These are phyloP conservation scores for Geotrichum fermentans DNA, from an alignment of 1,139 yeast species.

Conservation along the genomic window DNA sequence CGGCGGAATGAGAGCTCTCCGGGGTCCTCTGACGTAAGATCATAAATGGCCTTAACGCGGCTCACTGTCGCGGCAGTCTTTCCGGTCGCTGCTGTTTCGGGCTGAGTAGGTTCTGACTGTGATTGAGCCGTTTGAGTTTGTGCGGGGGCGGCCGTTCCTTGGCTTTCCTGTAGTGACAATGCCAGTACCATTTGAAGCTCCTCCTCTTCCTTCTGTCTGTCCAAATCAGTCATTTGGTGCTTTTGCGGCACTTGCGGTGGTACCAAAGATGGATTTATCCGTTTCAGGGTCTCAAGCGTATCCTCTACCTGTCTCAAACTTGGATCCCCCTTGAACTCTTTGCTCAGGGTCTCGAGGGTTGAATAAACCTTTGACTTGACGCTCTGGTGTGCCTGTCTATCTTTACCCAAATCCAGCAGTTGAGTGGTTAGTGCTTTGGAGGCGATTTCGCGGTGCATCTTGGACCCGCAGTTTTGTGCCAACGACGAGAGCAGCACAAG, in stretches of 20 bases:
- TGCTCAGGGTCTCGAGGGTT: conserved; percentile 59
- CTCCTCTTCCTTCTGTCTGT: conserved; percentile 63
- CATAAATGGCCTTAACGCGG: conserved; percentile 81
- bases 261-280: conserved; percentile 35
- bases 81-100: conserved; percentile 17
- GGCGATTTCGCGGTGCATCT: conserved; percentile 78
- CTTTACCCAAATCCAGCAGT: conserved; percentile 53
- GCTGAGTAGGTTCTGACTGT: conserved; percentile 8
- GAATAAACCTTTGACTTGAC: conserved; percentile 66
- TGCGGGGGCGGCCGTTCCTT: conserved; percentile 10
- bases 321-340: conserved; percentile 62
- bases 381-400: conserved; percentile 55
- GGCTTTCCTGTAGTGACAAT: conserved; percentile 61
- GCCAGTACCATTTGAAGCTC: conserved; percentile 76
- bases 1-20: conserved; percentile 43
- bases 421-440: conserved; percentile 59
- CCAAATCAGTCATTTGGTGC: conserved; percentile 46
- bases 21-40: conserved; percentile 56
- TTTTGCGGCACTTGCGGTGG: conserved; percentile 62
- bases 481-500: conserved; percentile 67
- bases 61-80: conserved; percentile 45
- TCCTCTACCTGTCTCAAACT: conserved; percentile 65
- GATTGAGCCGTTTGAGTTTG: conserved; percentile 22
- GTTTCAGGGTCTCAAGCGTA: conserved; percentile 42
- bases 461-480: conserved; percentile 91